Percentiles rank a stretch among this genome's conserved stretches.
phyloP scores from a whole-genome alignment of 2,329 filamentous ascomycete species.

The Exophiala sp. region DNA sequence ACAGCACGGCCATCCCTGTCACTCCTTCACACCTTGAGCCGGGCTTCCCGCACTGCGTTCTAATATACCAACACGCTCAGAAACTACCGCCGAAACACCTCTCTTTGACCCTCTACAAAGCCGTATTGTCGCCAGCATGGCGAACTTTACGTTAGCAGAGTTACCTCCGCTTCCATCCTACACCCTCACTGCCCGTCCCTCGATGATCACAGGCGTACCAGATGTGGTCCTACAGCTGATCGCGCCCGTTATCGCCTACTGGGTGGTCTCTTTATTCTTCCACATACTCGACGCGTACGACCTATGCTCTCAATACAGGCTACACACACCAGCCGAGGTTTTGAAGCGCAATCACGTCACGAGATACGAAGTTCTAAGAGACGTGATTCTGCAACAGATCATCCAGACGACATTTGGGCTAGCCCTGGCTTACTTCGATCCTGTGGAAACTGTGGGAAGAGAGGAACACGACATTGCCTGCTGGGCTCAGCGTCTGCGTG shows the following conservation, averaged over 20 bases:
- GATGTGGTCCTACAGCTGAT: constrained; percentile 77
- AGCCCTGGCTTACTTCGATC: constrained; percentile 67
- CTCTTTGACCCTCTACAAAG: background rate
- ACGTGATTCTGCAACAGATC: constrained; percentile 87
- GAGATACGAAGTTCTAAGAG: constrained; percentile 78
- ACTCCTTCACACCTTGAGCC: constrained; percentile 3
- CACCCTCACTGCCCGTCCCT: constrained; percentile 64
- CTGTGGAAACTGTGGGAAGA: constrained; percentile 68
- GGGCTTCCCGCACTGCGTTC: constrained; percentile 12
- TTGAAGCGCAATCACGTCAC: constrained; percentile 80
- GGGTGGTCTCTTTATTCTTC: constrained; percentile 79
- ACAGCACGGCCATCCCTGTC: constrained; percentile 6
- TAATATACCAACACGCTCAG: constrained; percentile 3
- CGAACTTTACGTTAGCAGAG: constrained; percentile 32
- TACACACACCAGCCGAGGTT: constrained; percentile 93
- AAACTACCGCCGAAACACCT: background rate
- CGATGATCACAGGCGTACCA: constrained; percentile 72
- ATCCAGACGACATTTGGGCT: constrained; percentile 76
- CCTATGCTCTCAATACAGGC: constrained; percentile 81
- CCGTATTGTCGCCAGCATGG: constrained; percentile 20
- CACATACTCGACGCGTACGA: constrained; percentile 83
- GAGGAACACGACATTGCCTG: constrained; percentile 83
- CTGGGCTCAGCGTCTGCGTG: constrained; percentile 79
- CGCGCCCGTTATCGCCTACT: constrained; percentile 80
- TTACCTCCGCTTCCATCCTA: constrained; percentile 86